Evolutionary conservation across 2,329 filamentous ascomycete genomes (phyloP), one percentile per base, ranked within the genome.

Genomic region (Neoarthrinium moseri): DNA sequence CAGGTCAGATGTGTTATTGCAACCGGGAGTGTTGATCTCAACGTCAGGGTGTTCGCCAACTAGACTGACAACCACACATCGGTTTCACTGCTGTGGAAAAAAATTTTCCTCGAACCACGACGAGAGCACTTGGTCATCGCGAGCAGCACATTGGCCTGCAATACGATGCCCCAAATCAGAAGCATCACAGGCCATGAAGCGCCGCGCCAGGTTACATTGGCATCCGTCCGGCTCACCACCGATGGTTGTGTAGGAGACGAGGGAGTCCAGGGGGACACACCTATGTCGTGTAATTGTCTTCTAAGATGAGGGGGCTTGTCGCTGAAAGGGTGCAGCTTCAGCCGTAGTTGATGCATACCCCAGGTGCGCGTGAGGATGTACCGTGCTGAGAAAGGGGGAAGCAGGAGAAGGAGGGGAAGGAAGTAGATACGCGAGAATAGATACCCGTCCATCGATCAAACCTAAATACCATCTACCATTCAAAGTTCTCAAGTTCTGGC

Each of bases 1-100:
- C 83, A 83, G 54, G 90, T 95, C 51, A 79, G 89, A 51, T 95
- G 90, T 62, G 84, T 95, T 15, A 86, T 96, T 56, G 91, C 90
- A 7, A 95, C 90, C 3, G 90, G 89, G 27, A 89, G 90, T 62
- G 89, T 95, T 47, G 89, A 95, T 70, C 71, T 84, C 61, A 89
- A 84, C 54, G 80, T 95, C 52, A 78, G 87, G 56, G 81, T 95
- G 43, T 95, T 92, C 71, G 88, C 89, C 43, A 77, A 75, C 58
- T 75, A 50, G 62, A 23, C 27, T 15, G 6, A n/a, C 36, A 23
- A 17, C 23, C 37, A 40, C 5, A 32, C 17, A 29, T 29, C 38
- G 12, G 11, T 15, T 20, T 10, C n/a, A 30, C 15, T 17, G 17
- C 11, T 27, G 8, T 10, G 12, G 11, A 29, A 18, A 30, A 10